Base-by-base conservation (phyloP, 805 yeast species). In the Ogataea populi-albae region DNA sequence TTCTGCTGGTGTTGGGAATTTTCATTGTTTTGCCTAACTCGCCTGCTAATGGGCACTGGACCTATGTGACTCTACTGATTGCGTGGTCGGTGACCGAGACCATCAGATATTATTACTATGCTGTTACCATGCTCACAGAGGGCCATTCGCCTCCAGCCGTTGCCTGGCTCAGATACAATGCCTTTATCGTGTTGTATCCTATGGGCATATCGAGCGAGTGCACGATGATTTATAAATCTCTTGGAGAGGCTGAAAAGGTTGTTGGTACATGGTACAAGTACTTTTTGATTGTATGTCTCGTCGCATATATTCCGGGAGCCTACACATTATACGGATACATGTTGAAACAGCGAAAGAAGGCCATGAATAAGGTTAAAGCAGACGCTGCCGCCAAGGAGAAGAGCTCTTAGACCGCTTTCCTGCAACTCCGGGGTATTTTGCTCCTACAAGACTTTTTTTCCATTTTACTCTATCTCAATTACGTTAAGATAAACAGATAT, bases 21-120 rank as follows among this genome's bases (percentile, higher is more conserved):
- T 78, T 87, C 61, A 77, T 77, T 34, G 58, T 71, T n/a, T 68
- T 88, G 45, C 96, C 98, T 6, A 54, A 73, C 14, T 73, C 86
- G 0, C 83, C 82, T 14, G 87, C 87, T 19, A 69, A 73, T 47
- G 35, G 49, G 47, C 71, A 69, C 46, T 68, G 78, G 75, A 69
- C 75, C 11, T 89, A 82, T 59, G 61, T 79, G 38, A 67, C 91
- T 1, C 71, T 91, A 58, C 69, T 79, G 30, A 49, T 78, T 28
- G 88, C 96, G 9, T 93, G 98, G 98, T 77, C 93, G n/a, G 51
- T 86, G 35, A 86, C 98, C n/a, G 98, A 93, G 62, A 72, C 86
- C 29, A 81, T 89, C 38, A 74, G 98, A 58, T 93, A 93, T 63
- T 73, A 86, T 27, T 93, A 77, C 65, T 94, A 93, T 57, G 89